Evolutionary conservation across 2,329 filamentous ascomycete species (phyloP), one percentile per base, ranked within the genome.

Genomic region (Aureobasidium lini): DNA sequence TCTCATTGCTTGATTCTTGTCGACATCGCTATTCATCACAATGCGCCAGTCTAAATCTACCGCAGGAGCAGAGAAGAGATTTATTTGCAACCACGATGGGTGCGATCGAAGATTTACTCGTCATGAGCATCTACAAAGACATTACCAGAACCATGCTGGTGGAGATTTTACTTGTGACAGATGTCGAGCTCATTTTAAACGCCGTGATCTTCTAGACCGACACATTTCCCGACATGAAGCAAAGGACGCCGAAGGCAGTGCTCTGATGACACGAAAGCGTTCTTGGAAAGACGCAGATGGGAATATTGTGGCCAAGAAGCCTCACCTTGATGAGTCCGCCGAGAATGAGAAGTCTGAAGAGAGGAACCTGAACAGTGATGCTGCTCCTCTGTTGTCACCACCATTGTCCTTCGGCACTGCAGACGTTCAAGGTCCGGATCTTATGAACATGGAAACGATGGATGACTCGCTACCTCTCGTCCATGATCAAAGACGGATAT

Each of bases 121-220:
- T 7, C 76, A 79, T 10, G 82, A 84, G 66, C 82, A 84, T 68
- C 72, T 84, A 52, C 79, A 82, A 61, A 76, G 82, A 13, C 82
- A 85, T 69, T 74, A 77, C 23, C 71, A 84, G 54, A 84, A 84
- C 64, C 82, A 84, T 65, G 73, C 74, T n/a, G 72, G 75, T 32
- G 76, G 77, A 0, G 78, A 80, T 44, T 77, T 77, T 61, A 84
- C 81, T 3, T 86, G 84, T 65, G 70, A 77, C 52, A 73, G 83
- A 65, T 87, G 84, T 63, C 77, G 78, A 60, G 81, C 82, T 31
- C 81, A 84, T 66, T 86, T 85, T 69, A 82, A 82, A 65, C 76
- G 84, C 46, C 80, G 78, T 29, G 84, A 86, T 68, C 70, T 86
- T 43, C 70, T 84, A 84, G 83, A 80, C 42, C 76, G 84, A 64